These are phyloP conservation scores for Miamiensis avidus DNA, from an alignment of 169 alveolate genomes.

Conservation along the genomic window DNA sequence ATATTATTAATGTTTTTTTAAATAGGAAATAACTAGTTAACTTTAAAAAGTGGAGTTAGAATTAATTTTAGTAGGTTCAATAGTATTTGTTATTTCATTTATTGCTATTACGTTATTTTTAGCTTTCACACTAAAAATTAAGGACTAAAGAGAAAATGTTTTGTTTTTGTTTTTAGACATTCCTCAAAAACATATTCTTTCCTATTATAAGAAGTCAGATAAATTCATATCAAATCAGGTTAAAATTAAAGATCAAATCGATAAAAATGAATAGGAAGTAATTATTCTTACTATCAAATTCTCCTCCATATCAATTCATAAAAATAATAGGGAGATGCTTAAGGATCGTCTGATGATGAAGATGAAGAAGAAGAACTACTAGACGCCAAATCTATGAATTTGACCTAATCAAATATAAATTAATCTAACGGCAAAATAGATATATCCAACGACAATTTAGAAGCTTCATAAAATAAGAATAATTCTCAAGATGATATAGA, in stretches of 20 bases:
- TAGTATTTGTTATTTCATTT: background rate
- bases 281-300: too few relatives aligned
- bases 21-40: background rate
- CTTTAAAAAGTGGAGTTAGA: background rate
- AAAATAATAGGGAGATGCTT: background rate
- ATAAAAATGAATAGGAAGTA: conserved; percentile 13
- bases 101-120: background rate
- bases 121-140: background rate
- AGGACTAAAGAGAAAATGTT: conserved; percentile 25
- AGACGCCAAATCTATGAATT: background rate
- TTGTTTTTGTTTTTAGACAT: conserved; percentile 20
- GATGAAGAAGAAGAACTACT: background rate
- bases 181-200: conserved; percentile 4
- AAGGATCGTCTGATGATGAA: conserved; percentile 16
- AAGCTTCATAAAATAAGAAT: background rate
- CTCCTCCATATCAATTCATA: too few relatives aligned
- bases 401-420: background rate
- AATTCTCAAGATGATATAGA: background rate
- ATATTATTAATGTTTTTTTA: too few relatives aligned
- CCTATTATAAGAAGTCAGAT: conserved; percentile 7
- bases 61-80: background rate
- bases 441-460: background rate
- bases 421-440: background rate
- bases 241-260: background rate
- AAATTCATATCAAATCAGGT: background rate